Conservation (phyloP, 2,329 filamentous ascomycete genomes). For the Botrytis elliptica region DNA sequence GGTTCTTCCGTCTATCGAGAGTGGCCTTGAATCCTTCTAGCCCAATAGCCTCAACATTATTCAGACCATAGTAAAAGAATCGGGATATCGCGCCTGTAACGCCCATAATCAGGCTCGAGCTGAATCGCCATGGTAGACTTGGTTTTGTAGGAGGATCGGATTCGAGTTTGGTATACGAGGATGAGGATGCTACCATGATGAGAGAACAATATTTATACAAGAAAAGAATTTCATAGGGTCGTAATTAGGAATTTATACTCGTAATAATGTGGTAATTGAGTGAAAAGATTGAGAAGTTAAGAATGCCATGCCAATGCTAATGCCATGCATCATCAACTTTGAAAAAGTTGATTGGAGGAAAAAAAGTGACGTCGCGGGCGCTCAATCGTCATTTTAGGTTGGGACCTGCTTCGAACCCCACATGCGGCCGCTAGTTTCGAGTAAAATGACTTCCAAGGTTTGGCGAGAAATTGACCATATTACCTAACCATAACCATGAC, state of each 20-base stretch:
- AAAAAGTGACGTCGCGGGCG: slow-evolving; percentile 12
- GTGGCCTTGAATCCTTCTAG: slow-evolving; percentile 72
- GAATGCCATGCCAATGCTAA: not conserved
- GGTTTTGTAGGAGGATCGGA: slow-evolving; percentile 27
- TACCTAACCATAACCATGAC: too few species aligned
- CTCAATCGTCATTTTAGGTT: not conserved
- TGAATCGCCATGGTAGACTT: slow-evolving; percentile 64
- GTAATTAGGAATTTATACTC: not conserved
- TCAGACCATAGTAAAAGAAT: slow-evolving; percentile 72
- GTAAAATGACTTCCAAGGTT: not conserved
- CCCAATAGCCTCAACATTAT: slow-evolving; percentile 72
- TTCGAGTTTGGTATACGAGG: slow-evolving; percentile 23
- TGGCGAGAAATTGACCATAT: not conserved
- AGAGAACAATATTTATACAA: not conserved
- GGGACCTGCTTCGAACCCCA: not conserved
- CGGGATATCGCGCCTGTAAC: slow-evolving; percentile 68
- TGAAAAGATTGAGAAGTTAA: not conserved
- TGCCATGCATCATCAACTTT: not conserved
- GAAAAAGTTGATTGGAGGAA: not conserved
- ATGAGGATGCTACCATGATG: slow-evolving; percentile 14
- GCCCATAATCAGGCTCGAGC: slow-evolving; percentile 74
- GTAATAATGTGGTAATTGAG: not conserved
- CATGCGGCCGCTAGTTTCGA: not conserved
- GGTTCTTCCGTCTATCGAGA: slow-evolving; percentile 70
- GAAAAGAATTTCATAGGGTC: not conserved